These are phyloP conservation scores for Salvia rosmarinus DNA, from an alignment of 257 asterid species.

Conservation along the genomic window DNA sequence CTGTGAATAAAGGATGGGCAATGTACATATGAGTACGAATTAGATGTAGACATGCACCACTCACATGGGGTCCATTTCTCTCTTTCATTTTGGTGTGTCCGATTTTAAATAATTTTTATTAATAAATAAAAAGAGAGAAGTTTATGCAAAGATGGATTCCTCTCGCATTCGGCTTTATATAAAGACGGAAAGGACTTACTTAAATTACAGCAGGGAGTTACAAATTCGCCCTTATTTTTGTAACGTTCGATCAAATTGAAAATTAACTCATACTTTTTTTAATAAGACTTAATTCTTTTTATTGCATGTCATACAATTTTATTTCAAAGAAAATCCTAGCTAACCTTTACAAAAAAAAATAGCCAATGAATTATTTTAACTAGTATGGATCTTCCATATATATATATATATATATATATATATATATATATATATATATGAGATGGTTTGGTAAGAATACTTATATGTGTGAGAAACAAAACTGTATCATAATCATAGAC, in stretches of 20 bases:
- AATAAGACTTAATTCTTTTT: not conserved
- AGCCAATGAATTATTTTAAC: not conserved
- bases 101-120: not conserved
- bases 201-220: not conserved
- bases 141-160: slow-evolving; percentile 43
- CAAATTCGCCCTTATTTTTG: not conserved
- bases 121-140: slow-evolving; percentile 25
- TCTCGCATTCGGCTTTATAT: slow-evolving; percentile 37
- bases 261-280: not conserved
- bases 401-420: too few species aligned
- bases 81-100: slow-evolving; percentile 41
- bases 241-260: not conserved
- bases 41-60: slow-evolving; percentile 55
- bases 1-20: slow-evolving; percentile 8
- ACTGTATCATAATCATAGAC: too few species aligned
- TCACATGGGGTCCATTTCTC: slow-evolving; percentile 53
- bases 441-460: too few species aligned
- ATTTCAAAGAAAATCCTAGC: too few species aligned
- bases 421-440: too few species aligned
- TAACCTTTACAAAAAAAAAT: not conserved
- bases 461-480: too few species aligned
- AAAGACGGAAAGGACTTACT: slow-evolving; percentile 35
- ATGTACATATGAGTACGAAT: not conserved
- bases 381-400: too few species aligned
- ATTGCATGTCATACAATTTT: not conserved